These are phyloP conservation scores for Saxophila tyrrhenica DNA, from an alignment of 495 filamentous ascomycete genomes.

Conservation along the genomic window DNA sequence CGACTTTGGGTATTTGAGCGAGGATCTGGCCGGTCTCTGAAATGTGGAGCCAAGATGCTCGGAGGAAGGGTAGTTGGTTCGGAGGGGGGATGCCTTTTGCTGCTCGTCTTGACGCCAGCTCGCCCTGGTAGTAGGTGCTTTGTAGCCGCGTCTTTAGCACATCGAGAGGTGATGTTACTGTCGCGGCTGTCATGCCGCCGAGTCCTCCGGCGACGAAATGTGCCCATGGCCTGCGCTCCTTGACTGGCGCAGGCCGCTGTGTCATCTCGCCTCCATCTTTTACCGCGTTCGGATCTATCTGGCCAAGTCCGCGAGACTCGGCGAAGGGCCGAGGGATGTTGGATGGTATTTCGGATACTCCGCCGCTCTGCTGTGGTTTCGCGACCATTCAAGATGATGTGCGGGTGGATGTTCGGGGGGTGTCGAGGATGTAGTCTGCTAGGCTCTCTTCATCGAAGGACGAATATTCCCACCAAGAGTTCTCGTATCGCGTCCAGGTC, in stretches of 20 bases:
- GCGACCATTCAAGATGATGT: conserved; percentile 3
- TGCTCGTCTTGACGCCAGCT: conserved; percentile 38
- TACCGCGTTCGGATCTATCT: conserved; percentile 37
- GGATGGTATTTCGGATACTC: not conserved
- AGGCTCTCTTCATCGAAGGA: not conserved
- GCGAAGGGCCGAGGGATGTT: conserved; percentile 21
- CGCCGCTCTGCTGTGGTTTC: not conserved
- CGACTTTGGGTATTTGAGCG: conserved; percentile 57
- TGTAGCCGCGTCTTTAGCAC: conserved; percentile 85
- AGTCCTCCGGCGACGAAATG: conserved; percentile 80
- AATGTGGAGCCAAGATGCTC: conserved; percentile 48
- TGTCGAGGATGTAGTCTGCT: not conserved
- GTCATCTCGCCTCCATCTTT: conserved; percentile 29
- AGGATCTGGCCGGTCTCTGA: conserved; percentile 75
- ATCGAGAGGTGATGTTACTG: conserved; percentile 79
- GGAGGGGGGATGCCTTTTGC: conserved; percentile 37
- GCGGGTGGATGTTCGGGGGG: not conserved
- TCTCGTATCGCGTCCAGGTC: not conserved
- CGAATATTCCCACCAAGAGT: not conserved
- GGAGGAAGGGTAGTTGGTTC: conserved; percentile 35
- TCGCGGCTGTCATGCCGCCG: conserved; percentile 77
- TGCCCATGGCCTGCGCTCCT: conserved; percentile 59
- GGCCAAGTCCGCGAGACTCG: conserved; percentile 54
- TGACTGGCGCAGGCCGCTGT: conserved; percentile 35
- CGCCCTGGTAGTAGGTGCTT: conserved; percentile 79